Evolutionary conservation across 1,139 yeast species (phyloP).

Genomic region (Scheffersomyces illinoinensis): DNA sequence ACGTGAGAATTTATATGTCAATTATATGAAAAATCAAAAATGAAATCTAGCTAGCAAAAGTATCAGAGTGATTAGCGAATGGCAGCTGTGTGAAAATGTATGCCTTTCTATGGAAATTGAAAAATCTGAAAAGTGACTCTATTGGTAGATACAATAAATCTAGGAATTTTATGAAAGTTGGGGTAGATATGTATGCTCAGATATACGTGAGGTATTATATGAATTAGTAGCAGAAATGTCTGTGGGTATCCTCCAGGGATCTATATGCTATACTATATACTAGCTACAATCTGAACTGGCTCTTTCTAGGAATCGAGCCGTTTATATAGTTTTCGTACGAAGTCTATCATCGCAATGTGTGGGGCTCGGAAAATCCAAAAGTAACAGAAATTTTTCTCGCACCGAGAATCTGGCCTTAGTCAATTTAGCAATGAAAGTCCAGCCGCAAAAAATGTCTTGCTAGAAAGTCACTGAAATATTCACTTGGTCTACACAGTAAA

Average conservation of each 20-base stretch:
- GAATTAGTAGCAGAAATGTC: neutral
- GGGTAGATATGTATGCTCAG: neutral
- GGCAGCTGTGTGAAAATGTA: neutral
- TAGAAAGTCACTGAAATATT: constrained; percentile 1
- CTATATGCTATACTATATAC: neutral
- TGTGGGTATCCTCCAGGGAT: neutral
- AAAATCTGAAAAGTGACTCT: neutral
- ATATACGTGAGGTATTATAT: neutral
- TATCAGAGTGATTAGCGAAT: neutral
- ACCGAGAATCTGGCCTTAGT: constrained; percentile 1
- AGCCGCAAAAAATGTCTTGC: neutral
- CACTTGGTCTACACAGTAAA: constrained; percentile 10
- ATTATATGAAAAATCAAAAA: no score
- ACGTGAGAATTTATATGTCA: no score
- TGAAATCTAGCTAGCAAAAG: neutral
- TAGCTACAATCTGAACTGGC: neutral
- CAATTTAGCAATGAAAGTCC: neutral
- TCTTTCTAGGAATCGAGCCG: neutral
- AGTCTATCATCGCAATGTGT: neutral
- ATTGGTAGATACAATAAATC: neutral
- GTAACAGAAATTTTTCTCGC: neutral
- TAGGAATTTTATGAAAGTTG: neutral
- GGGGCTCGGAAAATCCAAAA: neutral
- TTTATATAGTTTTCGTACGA: neutral
- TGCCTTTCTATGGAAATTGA: neutral